Percentiles rank a stretch among this genome's conserved stretches.
Evolutionary conservation across 2,329 filamentous ascomycete species (phyloP).

Genomic region (Colletotrichum tropicale): DNA sequence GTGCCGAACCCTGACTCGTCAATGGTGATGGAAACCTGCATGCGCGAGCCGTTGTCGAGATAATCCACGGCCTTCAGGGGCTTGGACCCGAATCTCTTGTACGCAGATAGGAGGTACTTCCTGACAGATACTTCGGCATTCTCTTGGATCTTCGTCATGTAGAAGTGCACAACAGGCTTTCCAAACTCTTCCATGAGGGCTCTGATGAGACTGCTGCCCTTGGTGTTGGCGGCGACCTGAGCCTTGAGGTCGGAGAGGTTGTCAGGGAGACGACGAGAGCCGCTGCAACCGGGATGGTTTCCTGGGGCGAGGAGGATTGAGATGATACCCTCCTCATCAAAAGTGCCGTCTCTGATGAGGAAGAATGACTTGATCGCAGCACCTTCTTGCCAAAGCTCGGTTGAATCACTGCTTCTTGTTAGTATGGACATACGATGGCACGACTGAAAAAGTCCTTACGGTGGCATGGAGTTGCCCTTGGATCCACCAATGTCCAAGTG

Average conservation of each 20-base stretch:
- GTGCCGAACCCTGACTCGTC: conserved; percentile 75
- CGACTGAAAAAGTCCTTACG: conserved; percentile 28
- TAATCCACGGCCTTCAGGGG: conserved; percentile 77
- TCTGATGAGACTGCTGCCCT: conserved; percentile 78
- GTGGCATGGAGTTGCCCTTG: conserved; percentile 76
- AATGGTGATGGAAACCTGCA: conserved; percentile 76
- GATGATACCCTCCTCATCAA: conserved; percentile 78
- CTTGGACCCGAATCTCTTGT: conserved; percentile 39
- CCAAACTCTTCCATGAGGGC: conserved; percentile 76
- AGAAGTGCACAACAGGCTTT: conserved; percentile 71
- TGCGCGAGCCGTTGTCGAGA: conserved; percentile 87
- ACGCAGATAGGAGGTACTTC: neutral
- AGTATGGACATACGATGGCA: neutral
- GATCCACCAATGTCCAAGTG: conserved; percentile 64
- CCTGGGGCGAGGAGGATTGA: conserved; percentile 77
- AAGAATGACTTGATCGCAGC: conserved; percentile 70
- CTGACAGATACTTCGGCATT: conserved; percentile 57
- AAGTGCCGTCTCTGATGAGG: conserved; percentile 76
- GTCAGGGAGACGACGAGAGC: conserved; percentile 79
- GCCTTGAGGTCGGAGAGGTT: conserved; percentile 88
- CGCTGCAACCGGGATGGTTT: conserved; percentile 75
- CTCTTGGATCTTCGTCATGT: conserved; percentile 71
- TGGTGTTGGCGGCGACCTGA: conserved; percentile 85
- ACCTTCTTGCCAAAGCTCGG: conserved; percentile 68
- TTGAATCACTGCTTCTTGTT: conserved; percentile 50